Conservation (phyloP, 306 rosid genomes). For the Crataegus laevigata region DNA sequence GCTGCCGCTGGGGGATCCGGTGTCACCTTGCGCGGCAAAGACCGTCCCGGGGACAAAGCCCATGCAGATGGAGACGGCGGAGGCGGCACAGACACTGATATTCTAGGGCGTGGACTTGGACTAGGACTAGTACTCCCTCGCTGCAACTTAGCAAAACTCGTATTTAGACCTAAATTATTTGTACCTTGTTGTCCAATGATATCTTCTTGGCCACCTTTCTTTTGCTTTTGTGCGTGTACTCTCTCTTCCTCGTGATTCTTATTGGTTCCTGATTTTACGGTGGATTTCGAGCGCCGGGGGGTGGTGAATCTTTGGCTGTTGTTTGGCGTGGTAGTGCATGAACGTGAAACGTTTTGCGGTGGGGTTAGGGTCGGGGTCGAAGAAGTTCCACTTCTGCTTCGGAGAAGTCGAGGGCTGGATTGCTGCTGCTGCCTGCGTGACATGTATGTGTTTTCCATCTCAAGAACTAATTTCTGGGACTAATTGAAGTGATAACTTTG, state of each 20-base stretch:
- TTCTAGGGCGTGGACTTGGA: neutral
- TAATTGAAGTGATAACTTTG: neutral
- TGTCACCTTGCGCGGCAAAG: slow-evolving; percentile 18
- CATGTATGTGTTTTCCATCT: neutral
- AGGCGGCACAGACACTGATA: neutral
- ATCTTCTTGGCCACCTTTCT: slow-evolving; percentile 16
- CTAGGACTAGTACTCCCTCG: slow-evolving; percentile 28
- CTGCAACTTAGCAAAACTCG: slow-evolving; percentile 9
- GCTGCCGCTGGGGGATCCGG: neutral
- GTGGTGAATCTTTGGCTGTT: slow-evolving; percentile 16
- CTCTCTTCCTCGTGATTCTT: slow-evolving; percentile 11
- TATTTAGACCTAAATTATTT: neutral
- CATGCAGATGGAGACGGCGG: slow-evolving; percentile 53
- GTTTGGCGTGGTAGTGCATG: neutral
- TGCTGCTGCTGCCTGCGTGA: slow-evolving; percentile 4
- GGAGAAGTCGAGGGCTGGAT: slow-evolving; percentile 31
- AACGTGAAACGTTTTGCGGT: neutral
- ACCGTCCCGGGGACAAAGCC: slow-evolving; percentile 72
- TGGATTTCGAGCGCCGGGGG: slow-evolving; percentile 45
- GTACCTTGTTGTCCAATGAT: neutral
- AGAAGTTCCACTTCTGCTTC: slow-evolving; percentile 41
- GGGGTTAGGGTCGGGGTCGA: slow-evolving; percentile 21
- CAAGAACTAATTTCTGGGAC: neutral
- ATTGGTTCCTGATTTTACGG: slow-evolving; percentile 24
- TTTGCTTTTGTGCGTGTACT: neutral